A percentile compares a stretch with the other conserved stretches of the same genome.
These are phyloP conservation scores for Lodderomyces metapsilosis DNA, from an alignment of 1,139 yeast species.

Conservation along the genomic window DNA sequence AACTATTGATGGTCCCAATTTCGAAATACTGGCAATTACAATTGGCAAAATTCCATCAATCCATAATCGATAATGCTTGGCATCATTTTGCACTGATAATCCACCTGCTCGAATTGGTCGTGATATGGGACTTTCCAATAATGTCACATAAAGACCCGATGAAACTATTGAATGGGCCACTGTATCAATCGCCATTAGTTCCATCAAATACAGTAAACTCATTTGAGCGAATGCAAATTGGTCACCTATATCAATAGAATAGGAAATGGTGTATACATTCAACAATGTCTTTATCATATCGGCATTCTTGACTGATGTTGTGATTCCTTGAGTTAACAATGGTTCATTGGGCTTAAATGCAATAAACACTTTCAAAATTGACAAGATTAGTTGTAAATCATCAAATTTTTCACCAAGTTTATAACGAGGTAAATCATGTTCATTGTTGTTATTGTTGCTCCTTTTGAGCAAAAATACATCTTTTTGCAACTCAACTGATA, in stretches of 20 bases:
- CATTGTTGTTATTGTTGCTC: constrained; percentile 32
- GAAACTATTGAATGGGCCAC: constrained; percentile 68
- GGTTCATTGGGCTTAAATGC: constrained; percentile 44
- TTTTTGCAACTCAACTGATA: constrained; percentile 58
- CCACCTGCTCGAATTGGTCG: constrained; percentile 65
- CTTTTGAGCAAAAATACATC: constrained; percentile 37
- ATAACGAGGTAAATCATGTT: constrained; percentile 27
- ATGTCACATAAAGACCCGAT: constrained; percentile 65
- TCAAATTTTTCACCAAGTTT: constrained; percentile 50
- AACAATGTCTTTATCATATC: constrained; percentile 65
- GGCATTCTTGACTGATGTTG: constrained; percentile 52
- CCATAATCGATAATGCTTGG: constrained; percentile 75
- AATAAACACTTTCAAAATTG: constrained; percentile 60
- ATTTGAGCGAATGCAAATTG: constrained; percentile 75
- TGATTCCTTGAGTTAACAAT: constrained; percentile 47
- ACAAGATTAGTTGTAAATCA: constrained; percentile 62
- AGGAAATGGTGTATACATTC: constrained; percentile 67
- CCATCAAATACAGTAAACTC: constrained; percentile 66
- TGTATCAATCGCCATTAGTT: constrained; percentile 58
- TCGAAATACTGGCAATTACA: constrained; percentile 56
- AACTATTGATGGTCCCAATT: constrained; percentile 60
- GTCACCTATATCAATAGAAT: constrained; percentile 55
- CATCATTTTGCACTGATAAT: constrained; percentile 46
- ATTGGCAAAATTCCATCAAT: constrained; percentile 76
- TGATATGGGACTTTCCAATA: constrained; percentile 76